Evolutionary conservation across 2,329 filamentous ascomycete genomes (phyloP).

Genomic region (Fusarium secorum): DNA sequence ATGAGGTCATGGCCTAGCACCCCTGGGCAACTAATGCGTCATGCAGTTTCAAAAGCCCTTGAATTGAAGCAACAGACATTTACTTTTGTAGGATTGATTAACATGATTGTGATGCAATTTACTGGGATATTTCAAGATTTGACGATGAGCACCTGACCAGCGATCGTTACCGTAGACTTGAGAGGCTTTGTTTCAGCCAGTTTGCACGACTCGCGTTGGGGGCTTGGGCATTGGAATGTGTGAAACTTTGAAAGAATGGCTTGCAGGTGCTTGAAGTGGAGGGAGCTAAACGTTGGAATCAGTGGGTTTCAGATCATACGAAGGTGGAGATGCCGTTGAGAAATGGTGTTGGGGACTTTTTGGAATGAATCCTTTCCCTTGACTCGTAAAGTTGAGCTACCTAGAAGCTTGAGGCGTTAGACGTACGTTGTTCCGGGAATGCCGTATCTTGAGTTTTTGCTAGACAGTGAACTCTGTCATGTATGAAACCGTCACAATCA

Average conservation of each 20-base stretch:
- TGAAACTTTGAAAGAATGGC: conserved; percentile 26
- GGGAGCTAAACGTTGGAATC: conserved; percentile 18
- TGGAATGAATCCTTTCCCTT: not conserved
- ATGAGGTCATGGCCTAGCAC: conserved; percentile 39
- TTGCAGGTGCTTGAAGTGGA: conserved; percentile 8
- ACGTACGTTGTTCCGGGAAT: not conserved
- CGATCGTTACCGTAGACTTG: not conserved
- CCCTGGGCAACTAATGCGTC: conserved; percentile 36
- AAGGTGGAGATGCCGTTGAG: not conserved
- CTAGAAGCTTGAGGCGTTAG: not conserved
- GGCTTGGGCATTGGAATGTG: conserved; percentile 13
- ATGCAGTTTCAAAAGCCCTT: conserved; percentile 28
- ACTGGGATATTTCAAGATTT: not conserved
- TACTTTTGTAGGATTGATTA: not conserved
- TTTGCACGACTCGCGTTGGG: conserved; percentile 4
- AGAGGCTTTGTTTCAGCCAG: conserved; percentile 20
- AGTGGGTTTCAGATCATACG: conserved; percentile 16
- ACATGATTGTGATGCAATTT: conserved; percentile 19
- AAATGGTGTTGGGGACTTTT: not conserved
- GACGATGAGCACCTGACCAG: not conserved
- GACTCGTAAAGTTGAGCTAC: not conserved
- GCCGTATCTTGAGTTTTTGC: not conserved
- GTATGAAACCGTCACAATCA: not conserved
- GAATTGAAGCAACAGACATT: not conserved
- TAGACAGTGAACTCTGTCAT: not conserved